Evolutionary conservation across 1,284 basidiomycete species (phyloP), one percentile per base, ranked within the genome.

Genomic region (Volvariella surrecta): DNA sequence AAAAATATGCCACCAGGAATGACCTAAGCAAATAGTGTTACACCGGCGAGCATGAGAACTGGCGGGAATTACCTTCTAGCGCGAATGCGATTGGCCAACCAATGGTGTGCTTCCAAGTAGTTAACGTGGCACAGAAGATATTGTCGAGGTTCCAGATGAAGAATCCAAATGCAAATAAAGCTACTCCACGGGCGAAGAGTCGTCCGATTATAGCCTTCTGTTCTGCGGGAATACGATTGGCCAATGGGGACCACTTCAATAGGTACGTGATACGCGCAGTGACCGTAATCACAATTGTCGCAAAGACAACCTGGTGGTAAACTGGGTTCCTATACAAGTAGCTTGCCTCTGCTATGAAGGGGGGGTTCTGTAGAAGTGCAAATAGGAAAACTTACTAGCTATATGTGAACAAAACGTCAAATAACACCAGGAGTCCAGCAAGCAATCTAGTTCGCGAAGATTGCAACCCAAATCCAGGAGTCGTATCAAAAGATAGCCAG

Each of bases 1-100:
- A n/a, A 82, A 60, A 15, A 82, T 52, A 58, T 84, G 80, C 80
- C 81, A 84, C 81, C 81, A 82, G 1, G 79, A 73, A 53, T 84
- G 80, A 7, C 78, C 76, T 77, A 37, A 8, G 45, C 35, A 18
- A 22, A 13, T 22, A 11, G 24, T 11, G 24, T 28, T 28, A 28
- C 6, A 28, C 34, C n/a, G 35, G 9, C 9, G 32, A 13, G 13
- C 35, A 21, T 32, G 15, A 22, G n/a, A 32, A n/a, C n/a, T n/a
- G 6, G n/a, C 15, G 39, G 19, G 4, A 49, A 59, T 28, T 44
- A 68, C 78, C 79, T 64, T 84, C 81, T 11, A 84, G 58, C 13
- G 82, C 46, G 53, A 84, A 84, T 1, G 80, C 80, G 4, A 55
- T 48, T 8, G 80, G 80, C 79, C 79, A 82, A 1, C 78, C 77